Evolutionary conservation across 148 eudicot species (phyloP), one percentile per base, ranked within the genome.

Genomic region (Cornus kousa): DNA sequence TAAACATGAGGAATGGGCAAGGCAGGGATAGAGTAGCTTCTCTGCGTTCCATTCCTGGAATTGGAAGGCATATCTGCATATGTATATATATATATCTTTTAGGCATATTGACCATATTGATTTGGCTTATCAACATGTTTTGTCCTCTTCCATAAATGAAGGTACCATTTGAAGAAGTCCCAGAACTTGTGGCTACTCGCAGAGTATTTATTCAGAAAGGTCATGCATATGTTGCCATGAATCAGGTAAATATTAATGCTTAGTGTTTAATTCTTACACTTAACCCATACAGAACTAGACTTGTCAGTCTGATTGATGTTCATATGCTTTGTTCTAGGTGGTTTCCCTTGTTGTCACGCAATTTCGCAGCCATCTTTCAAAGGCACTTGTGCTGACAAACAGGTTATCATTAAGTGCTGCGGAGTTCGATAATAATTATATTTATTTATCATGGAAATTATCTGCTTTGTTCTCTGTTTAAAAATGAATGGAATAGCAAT

Each of bases 91-190:
- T 28, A 28, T 28, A 28, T 28, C 28, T 28, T 28, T 28, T 28
- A 28, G 28, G 7, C 9, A 28, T 74, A 37, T 24, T 71, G 67
- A 37, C 67, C 67, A 22, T 31, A 39, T 68, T 80, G 76, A 80
- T 80, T 55, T 70, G 68, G 43, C 17, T 67, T 81, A 55, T 55
- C 55, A n/a, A 70, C 37, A 32, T 70, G 60, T 50, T 68, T 72
- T 53, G 16, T 35, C 43, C 48, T 74, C 11, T 79, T 40, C 82
- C 40, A 48, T 82, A n/a, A 77, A 70, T 90, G 75, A 83, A 96
- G 99, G 98, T 92, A 48, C 97, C 98, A 46, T 96, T 92, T 89
- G 98, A 96, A 84, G 91, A 92, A 83, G 98, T 92, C 80, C 97
- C 92, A 65, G 97, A 96, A 55, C 89, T 96, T 80, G 99, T 96